These are phyloP conservation scores for Neopestalotiopsis clavispora DNA, from an alignment of 2,329 filamentous ascomycete species.

Conservation along the genomic window DNA sequence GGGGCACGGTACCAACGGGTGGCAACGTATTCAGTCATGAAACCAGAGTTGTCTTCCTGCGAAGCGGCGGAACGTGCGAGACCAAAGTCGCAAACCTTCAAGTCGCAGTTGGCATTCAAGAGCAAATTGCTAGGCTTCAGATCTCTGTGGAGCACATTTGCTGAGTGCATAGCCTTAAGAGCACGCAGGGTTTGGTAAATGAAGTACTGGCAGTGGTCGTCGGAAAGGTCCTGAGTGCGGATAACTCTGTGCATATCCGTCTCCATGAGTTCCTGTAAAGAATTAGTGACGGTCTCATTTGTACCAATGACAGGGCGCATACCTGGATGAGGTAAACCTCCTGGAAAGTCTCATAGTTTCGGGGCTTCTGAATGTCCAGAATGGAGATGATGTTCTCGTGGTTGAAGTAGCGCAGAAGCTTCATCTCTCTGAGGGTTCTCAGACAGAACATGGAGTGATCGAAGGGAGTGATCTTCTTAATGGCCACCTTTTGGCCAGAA, in stretches of 20 bases:
- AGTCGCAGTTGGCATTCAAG: slow-evolving; percentile 96
- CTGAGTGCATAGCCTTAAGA: slow-evolving; percentile 98
- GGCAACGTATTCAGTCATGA: slow-evolving; percentile 99
- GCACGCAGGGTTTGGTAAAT: slow-evolving; percentile 99
- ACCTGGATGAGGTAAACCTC: slow-evolving; percentile 99
- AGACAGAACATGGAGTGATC: slow-evolving; percentile 99
- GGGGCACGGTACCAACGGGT: slow-evolving; percentile 99
- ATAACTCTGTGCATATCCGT: slow-evolving; percentile 99
- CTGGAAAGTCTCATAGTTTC: slow-evolving; percentile 93
- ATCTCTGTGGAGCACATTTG: slow-evolving; percentile 96
- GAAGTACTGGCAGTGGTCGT: slow-evolving; percentile 99
- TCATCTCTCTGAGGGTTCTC: slow-evolving; percentile 97
- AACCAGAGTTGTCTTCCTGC: slow-evolving; percentile 98
- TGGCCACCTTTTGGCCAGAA: slow-evolving; percentile 96
- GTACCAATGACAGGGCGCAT: slow-evolving; percentile 29
- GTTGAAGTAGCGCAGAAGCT: slow-evolving; percentile 97
- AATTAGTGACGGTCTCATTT: slow-evolving; percentile 18
- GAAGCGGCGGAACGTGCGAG: slow-evolving; percentile 94
- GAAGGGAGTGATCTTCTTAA: slow-evolving; percentile 99
- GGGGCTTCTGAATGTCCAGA: slow-evolving; percentile 96
- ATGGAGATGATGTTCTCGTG: slow-evolving; percentile 99
- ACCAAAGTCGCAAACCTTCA: slow-evolving; percentile 99
- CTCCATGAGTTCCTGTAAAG: slow-evolving; percentile 91
- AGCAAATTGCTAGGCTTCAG: slow-evolving; percentile 97
- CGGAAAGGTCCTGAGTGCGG: slow-evolving; percentile 95